phyloP scores from a whole-genome alignment of 2,329 filamentous ascomycete genomes.

The Penicillium sp. region DNA sequence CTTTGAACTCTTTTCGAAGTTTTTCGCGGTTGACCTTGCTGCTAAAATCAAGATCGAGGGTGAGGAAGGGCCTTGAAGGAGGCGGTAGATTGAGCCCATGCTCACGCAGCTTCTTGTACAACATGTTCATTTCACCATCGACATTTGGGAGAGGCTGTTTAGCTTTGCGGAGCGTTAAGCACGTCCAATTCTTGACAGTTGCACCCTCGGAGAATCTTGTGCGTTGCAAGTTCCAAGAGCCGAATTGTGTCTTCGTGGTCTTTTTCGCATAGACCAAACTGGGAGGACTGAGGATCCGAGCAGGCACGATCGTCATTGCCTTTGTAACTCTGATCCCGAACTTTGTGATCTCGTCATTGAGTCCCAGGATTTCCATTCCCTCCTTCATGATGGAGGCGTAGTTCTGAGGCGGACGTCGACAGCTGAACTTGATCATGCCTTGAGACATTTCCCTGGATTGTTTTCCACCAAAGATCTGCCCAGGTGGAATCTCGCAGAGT shows the following conservation, averaged over 20 bases:
- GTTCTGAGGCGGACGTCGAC: slow-evolving; percentile 64
- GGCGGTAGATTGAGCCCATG: background rate
- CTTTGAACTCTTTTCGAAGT: background rate
- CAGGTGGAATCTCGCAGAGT: slow-evolving; percentile 60
- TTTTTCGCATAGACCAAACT: slow-evolving; percentile 12
- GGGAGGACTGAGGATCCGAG: slow-evolving; percentile 15
- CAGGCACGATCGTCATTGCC: slow-evolving; percentile 18
- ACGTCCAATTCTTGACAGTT: slow-evolving; percentile 2
- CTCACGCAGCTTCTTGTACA: slow-evolving; percentile 1
- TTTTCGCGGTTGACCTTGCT: background rate
- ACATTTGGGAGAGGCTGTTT: background rate
- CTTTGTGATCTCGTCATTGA: background rate
- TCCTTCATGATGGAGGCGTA: slow-evolving; percentile 57
- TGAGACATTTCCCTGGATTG: slow-evolving; percentile 60
- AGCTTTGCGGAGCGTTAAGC: slow-evolving; percentile 1
- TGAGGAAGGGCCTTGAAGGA: background rate
- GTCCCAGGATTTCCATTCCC: slow-evolving; percentile 19
- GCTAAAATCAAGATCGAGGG: background rate
- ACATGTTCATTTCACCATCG: background rate
- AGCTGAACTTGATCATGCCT: slow-evolving; percentile 70
- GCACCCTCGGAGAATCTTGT: slow-evolving; percentile 6
- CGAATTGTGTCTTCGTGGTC: background rate
- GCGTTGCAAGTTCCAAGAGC: slow-evolving; percentile 19
- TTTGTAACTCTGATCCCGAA: slow-evolving; percentile 5
- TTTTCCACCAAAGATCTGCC: slow-evolving; percentile 62